Conservation (phyloP, 2,329 filamentous ascomycete genomes). For the Colletotrichum horii region DNA sequence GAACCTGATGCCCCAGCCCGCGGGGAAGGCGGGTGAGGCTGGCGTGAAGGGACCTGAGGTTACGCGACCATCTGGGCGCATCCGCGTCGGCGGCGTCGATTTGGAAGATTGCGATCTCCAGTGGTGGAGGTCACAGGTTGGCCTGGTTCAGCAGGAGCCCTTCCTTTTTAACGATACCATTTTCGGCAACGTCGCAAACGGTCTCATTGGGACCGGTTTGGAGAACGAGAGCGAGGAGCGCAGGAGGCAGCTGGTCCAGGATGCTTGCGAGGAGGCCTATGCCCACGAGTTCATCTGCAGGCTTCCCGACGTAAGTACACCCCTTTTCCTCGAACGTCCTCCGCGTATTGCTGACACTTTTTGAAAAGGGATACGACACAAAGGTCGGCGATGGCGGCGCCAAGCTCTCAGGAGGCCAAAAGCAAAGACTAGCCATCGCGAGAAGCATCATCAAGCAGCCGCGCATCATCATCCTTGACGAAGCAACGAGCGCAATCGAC, state of each 20-base stretch:
- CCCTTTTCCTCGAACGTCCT: fast-evolving
- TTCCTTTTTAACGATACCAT: conserved; percentile 61
- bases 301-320: conserved; percentile 42
- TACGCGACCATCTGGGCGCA: conserved; percentile 3
- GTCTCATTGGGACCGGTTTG: conserved; percentile 42
- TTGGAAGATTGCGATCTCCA: conserved; percentile 31
- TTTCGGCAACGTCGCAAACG: conserved; percentile 52
- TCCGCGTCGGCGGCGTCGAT: conserved; percentile 19
- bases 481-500: conserved; percentile 62
- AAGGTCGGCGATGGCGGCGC: conserved; percentile 64
- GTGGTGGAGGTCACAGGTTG: conserved; percentile 51
- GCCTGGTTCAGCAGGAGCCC: conserved; percentile 61
- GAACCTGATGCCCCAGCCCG: not conserved
- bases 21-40: not conserved
- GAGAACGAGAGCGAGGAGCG: conserved; percentile 40
- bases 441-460: conserved; percentile 65
- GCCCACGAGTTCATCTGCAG: conserved; percentile 58
- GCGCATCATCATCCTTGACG: conserved; percentile 66
- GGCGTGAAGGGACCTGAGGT: not conserved
- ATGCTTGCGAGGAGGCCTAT: conserved; percentile 57
- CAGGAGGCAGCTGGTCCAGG: conserved; percentile 44
- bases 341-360: not conserved
- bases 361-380: conserved; percentile 52
- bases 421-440: conserved; percentile 67
- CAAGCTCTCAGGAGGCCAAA: conserved; percentile 66